These are phyloP conservation scores for Rhizopogon sp. DNA, from an alignment of 768 basidiomycete genomes.

Conservation along the genomic window DNA sequence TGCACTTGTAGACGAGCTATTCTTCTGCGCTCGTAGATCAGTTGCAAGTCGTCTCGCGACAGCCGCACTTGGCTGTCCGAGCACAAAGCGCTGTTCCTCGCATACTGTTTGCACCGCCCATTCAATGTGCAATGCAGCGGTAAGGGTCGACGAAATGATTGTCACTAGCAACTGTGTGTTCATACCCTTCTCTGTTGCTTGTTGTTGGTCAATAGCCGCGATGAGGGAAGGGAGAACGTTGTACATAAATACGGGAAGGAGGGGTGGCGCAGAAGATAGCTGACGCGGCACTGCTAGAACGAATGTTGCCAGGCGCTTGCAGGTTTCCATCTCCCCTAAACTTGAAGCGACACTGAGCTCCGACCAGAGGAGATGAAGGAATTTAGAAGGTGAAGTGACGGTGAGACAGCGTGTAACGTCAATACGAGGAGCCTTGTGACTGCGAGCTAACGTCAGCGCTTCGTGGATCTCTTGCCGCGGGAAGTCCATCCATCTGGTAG, in stretches of 20 bases:
- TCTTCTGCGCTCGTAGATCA: constrained; percentile 51
- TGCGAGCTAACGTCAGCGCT: constrained; percentile 51
- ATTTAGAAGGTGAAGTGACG: constrained; percentile 50
- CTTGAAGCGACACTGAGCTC: constrained; percentile 52
- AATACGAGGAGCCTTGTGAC: constrained; percentile 58
- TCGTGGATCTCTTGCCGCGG: constrained; percentile 52
- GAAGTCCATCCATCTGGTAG: constrained; percentile 44
- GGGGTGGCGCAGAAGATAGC: constrained; percentile 43
- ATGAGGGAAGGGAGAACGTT: constrained; percentile 61
- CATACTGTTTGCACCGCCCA: constrained; percentile 55
- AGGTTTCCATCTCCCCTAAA: constrained; percentile 56
- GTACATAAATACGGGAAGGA: constrained; percentile 72
- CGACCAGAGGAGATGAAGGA: constrained; percentile 65
- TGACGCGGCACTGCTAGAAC: constrained; percentile 59
- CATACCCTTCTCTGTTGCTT: constrained; percentile 47
- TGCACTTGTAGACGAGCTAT: constrained; percentile 43
- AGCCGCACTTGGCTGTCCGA: constrained; percentile 59
- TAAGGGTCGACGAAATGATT: constrained; percentile 60
- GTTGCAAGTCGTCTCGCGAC: constrained; percentile 63
- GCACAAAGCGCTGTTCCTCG: constrained; percentile 41
- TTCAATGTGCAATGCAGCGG: constrained; percentile 66
- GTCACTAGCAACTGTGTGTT: constrained; percentile 61
- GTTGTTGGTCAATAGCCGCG: constrained; percentile 44
- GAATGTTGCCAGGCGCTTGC: constrained; percentile 63
- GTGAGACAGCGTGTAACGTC: constrained; percentile 67